Evolutionary conservation across 257 asterid genomes (phyloP).

Genomic region (Solanum rostratum): DNA sequence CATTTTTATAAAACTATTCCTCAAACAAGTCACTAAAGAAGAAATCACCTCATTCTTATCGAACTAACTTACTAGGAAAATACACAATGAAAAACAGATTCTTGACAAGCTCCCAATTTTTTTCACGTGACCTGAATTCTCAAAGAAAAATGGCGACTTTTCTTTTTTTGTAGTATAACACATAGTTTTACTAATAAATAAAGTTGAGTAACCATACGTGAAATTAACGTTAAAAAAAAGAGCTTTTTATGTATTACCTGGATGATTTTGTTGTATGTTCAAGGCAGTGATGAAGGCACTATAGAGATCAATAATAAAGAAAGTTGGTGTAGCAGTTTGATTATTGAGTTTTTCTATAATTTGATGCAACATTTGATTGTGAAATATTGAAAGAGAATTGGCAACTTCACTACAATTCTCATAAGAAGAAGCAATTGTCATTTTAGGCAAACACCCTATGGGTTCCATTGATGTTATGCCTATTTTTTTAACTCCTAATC

Average conservation of each 20-base stretch:
- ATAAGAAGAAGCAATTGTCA: slow-evolving; percentile 9
- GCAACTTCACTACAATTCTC: slow-evolving; percentile 23
- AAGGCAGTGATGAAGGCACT: slow-evolving; percentile 39
- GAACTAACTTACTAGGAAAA: too few relatives aligned
- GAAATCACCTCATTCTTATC: too few relatives aligned
- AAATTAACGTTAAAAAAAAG: neutral
- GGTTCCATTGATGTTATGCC: slow-evolving; percentile 40
- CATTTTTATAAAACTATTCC: too few relatives aligned
- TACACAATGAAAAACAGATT: too few relatives aligned
- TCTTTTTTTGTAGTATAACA: too few relatives aligned
- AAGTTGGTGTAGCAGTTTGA: slow-evolving; percentile 19
- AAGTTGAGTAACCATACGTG: neutral
- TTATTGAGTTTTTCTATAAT: slow-evolving; percentile 26
- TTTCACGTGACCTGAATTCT: too few relatives aligned
- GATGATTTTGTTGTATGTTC: slow-evolving; percentile 6
- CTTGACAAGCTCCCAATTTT: too few relatives aligned
- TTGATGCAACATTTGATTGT: slow-evolving; percentile 34
- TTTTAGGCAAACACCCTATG: slow-evolving; percentile 46
- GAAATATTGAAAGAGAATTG: slow-evolving; percentile 30
- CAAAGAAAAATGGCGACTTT: too few relatives aligned
- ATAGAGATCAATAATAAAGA: slow-evolving; percentile 44
- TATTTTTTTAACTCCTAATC: slow-evolving; percentile 39
- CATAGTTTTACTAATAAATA: neutral
- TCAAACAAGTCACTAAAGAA: too few relatives aligned
- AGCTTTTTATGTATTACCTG: too few relatives aligned